These are phyloP conservation scores for Paecilomyces sp. DNA, from an alignment of 2,329 filamentous ascomycete genomes.

Conservation along the genomic window DNA sequence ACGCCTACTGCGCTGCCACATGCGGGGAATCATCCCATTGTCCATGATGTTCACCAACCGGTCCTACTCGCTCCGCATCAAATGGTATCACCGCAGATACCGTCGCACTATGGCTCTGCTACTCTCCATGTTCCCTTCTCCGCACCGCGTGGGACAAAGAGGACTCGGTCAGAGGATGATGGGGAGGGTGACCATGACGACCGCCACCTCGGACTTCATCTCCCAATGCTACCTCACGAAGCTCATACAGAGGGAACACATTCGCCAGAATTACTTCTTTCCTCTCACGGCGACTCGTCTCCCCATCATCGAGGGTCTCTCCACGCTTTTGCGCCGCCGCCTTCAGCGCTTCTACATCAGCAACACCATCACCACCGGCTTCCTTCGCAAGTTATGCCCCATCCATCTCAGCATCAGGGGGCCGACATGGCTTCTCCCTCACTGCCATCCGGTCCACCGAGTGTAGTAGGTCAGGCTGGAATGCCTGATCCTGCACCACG, in stretches of 20 bases:
- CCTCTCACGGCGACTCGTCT: constrained; percentile 23
- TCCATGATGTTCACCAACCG: constrained; percentile 25
- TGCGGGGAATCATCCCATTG: constrained; percentile 19
- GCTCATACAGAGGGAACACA: constrained; percentile 21
- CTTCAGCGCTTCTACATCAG: constrained; percentile 44
- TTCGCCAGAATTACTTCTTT: constrained; percentile 28
- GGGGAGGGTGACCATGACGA: constrained; percentile 17
- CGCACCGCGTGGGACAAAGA: constrained; percentile 26
- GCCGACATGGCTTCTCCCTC: constrained; percentile 38
- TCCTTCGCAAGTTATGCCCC: constrained; percentile 63
- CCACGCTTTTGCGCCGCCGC: constrained; percentile 36
- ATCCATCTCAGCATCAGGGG: constrained; percentile 58
- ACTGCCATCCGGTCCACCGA: constrained; percentile 60
- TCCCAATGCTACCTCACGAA: constrained; percentile 26
- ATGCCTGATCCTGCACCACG: constrained; percentile 78
- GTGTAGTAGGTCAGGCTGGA: constrained; percentile 74
- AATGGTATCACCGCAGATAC: constrained; percentile 26
- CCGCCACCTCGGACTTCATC: constrained; percentile 20
- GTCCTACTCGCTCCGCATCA: constrained; percentile 25
- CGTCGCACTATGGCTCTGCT: constrained; percentile 26
- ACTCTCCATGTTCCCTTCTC: constrained; percentile 24
- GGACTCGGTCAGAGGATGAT: constrained; percentile 24
- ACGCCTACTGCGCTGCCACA: constrained; percentile 28
- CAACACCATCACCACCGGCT: constrained; percentile 65
- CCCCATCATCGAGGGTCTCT: constrained; percentile 20